phyloP scores from a whole-genome alignment of 768 basidiomycete genomes.

The Suillus americanus region DNA sequence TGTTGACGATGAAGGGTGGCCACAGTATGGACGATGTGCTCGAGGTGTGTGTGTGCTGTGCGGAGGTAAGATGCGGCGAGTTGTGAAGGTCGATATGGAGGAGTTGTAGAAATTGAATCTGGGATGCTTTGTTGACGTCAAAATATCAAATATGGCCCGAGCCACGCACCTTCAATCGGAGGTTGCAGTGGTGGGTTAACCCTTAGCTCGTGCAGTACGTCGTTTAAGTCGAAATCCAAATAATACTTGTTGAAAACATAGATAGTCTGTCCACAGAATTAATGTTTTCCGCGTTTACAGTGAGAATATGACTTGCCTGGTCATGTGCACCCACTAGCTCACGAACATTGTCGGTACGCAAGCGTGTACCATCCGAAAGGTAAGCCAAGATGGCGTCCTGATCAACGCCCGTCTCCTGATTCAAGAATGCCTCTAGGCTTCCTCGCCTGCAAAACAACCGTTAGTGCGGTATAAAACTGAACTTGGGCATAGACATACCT shows the following conservation, averaged over 20 bases:
- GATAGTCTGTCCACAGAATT: conserved; percentile 50
- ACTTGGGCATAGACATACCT: conserved; percentile 41
- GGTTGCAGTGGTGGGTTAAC: conserved; percentile 64
- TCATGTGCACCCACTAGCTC: conserved; percentile 75
- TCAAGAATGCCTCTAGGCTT: conserved; percentile 69
- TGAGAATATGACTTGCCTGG: conserved; percentile 50
- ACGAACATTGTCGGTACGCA: conserved; percentile 68
- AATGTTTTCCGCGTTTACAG: conserved; percentile 1
- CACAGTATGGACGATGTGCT: conserved; percentile 52
- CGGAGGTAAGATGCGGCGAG: conserved; percentile 67
- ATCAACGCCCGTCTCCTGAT: conserved; percentile 70
- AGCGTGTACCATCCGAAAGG: conserved; percentile 73
- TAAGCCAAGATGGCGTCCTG: conserved; percentile 73
- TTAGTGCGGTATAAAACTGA: conserved; percentile 1
- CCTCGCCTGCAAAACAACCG: conserved; percentile 45
- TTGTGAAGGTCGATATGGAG: conserved; percentile 68
- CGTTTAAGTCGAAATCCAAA: conserved; percentile 66
- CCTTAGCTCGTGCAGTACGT: conserved; percentile 63
- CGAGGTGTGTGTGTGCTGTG: conserved; percentile 63
- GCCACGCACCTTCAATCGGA: conserved; percentile 62
- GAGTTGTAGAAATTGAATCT: conserved; percentile 67
- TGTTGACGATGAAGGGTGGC: conserved; percentile 63
- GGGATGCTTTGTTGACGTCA: conserved; percentile 4
- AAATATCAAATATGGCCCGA: not conserved
- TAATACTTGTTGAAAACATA: conserved; percentile 85